phyloP scores from a whole-genome alignment of 257 asterid species.

The Lycium barbarum region DNA sequence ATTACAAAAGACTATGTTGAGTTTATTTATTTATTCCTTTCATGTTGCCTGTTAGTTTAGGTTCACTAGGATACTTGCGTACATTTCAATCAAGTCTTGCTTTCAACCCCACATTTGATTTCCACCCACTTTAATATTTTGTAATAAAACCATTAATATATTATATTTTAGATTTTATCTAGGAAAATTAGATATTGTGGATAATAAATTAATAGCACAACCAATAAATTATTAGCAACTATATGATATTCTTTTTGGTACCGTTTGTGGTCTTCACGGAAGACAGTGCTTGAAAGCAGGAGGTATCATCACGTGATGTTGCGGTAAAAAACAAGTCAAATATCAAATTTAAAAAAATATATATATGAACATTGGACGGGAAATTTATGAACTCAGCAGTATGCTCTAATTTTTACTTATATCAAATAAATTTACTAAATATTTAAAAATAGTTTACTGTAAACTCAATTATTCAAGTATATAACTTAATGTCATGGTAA shows the following conservation, averaged over 20 bases:
- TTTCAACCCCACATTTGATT: not conserved
- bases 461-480: too few relatives aligned
- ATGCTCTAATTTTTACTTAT: too few relatives aligned
- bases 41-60: not conserved
- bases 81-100: not conserved
- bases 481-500: too few relatives aligned
- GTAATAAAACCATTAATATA: not conserved
- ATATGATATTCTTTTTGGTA: not conserved
- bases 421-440: too few relatives aligned
- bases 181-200: not conserved
- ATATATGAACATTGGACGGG: not conserved
- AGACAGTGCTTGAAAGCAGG: slow-evolving; percentile 25
- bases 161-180: not conserved
- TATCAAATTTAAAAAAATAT: not conserved
- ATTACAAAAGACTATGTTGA: not conserved
- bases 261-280: not conserved
- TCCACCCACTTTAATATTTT: not conserved
- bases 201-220: not conserved
- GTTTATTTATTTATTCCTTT: not conserved
- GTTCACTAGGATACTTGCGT: not conserved
- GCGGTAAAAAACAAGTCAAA: not conserved
- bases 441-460: too few relatives aligned
- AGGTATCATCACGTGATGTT: not conserved
- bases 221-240: not conserved
- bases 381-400: not conserved